Evolutionary conservation across 2,329 filamentous ascomycete genomes (phyloP), one percentile per base, ranked within the genome.

Genomic region (Trichoderma hamatum): DNA sequence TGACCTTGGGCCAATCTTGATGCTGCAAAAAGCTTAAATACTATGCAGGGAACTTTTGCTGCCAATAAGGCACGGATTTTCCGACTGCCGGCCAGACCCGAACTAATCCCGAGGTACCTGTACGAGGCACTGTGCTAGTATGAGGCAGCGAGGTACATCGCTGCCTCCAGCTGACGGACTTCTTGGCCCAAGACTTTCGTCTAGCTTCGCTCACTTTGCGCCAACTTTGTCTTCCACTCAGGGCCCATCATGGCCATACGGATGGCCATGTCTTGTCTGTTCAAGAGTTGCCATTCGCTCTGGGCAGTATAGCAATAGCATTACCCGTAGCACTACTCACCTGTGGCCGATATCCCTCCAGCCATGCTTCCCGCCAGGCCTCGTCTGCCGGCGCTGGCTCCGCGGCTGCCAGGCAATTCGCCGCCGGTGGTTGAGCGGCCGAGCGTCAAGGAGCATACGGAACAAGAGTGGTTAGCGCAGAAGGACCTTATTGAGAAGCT

Each of bases 401-500:
- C 79, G 65, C 76, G 79, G 67, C 74, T 75, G 62, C 74, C 77
- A 30, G 77, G 77, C 58, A 73, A 74, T 34, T 65, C 71, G 39
- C 76, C 73, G 24, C 68, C 68, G 36, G 64, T 70, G 26, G 55
- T 46, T 14, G 76, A 77, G 43, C 73, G 69, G 70, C 72, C 73
- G 28, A 73, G 74, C 64, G 73, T 75, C 52, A 80, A 78, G 68
- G 79, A 80, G 68, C 79, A 80, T 58, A 75, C 75, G 5, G 78
- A 79, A 62, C 72, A 74, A 21, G 79, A 80, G 67, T 80, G 79
- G 79, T 74, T 77, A 69, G 71, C 72, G 13, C 76, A 76, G 70
- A 75, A 73, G 63, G 73, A 72, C n/a, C 71, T 76, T 64, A 79
- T 80, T 64, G 75, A 74, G 67, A 74, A 71, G 46, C 70, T 80